A percentile compares a stretch with the other conserved stretches of the same genome.
Evolutionary conservation across 768 basidiomycete species (phyloP).

Genomic region (Boletellus ananiceps): DNA sequence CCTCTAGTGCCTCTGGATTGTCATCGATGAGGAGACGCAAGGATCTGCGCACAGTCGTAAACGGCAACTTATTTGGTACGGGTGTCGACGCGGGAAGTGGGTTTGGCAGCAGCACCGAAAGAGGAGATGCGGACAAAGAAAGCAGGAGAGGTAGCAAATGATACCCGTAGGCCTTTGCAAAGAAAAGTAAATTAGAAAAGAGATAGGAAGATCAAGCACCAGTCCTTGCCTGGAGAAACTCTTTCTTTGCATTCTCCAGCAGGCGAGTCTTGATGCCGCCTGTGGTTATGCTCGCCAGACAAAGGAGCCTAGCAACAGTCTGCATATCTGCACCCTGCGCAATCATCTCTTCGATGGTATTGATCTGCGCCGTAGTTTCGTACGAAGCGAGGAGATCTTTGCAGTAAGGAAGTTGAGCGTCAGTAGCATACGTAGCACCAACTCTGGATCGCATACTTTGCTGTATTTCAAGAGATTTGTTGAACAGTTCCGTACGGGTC

Average conservation of each 20-base stretch:
- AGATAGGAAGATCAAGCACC: not conserved
- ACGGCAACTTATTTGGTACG: conserved; percentile 61
- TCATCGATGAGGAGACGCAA: conserved; percentile 93
- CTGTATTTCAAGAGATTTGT: conserved; percentile 89
- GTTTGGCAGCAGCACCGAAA: conserved; percentile 63
- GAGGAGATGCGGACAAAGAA: conserved; percentile 58
- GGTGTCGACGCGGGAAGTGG: conserved; percentile 55
- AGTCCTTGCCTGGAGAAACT: conserved; percentile 70
- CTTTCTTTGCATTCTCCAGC: conserved; percentile 85
- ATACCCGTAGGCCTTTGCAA: conserved; percentile 66
- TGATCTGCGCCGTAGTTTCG: conserved; percentile 72
- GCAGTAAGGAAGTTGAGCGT: not conserved
- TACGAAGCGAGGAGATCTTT: conserved; percentile 93
- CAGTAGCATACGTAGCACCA: conserved; percentile 5
- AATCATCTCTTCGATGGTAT: conserved; percentile 88
- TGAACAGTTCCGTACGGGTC: conserved; percentile 84
- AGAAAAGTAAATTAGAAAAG: conserved; percentile 19
- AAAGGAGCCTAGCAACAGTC: conserved; percentile 72
- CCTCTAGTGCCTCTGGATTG: conserved; percentile 66
- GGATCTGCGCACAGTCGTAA: conserved; percentile 67
- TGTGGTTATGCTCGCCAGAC: conserved; percentile 77
- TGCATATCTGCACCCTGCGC: conserved; percentile 82
- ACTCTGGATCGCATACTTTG: conserved; percentile 59
- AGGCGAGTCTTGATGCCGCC: conserved; percentile 86
- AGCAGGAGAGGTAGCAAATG: conserved; percentile 64